Conservation (phyloP, 768 basidiomycete genomes). For the Rhizopogon vinicolor region DNA sequence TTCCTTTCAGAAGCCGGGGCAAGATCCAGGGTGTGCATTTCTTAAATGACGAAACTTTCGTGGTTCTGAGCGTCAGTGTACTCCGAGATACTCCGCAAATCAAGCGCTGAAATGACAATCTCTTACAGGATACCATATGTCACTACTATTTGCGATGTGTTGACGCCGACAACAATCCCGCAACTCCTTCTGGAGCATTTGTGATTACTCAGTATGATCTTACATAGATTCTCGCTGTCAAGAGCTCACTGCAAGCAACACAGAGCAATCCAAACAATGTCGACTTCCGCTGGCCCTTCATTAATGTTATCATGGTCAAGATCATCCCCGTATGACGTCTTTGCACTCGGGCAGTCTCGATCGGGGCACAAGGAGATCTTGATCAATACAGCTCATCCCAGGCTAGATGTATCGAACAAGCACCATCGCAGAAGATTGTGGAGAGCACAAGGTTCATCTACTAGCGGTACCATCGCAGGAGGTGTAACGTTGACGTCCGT, state of each 20-base stretch:
- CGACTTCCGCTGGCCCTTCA: neutral
- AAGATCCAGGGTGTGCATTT: slow-evolving; percentile 18
- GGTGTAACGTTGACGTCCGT: slow-evolving; percentile 29
- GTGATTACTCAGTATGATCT: neutral
- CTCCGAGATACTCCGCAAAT: neutral
- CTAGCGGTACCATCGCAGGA: slow-evolving; percentile 4
- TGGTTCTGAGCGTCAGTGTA: slow-evolving; percentile 21
- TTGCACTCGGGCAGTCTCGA: neutral
- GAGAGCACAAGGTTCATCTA: neutral
- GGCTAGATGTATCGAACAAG: neutral
- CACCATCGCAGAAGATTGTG: neutral
- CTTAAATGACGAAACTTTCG: slow-evolving; percentile 16
- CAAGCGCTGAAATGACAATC: neutral
- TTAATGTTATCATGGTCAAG: neutral
- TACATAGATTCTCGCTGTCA: neutral
- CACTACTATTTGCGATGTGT: neutral
- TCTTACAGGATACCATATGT: neutral
- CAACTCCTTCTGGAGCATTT: neutral
- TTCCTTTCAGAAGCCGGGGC: slow-evolving; percentile 16
- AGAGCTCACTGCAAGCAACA: neutral
- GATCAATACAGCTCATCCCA: neutral
- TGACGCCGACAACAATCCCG: neutral
- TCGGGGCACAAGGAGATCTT: neutral
- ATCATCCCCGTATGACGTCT: neutral
- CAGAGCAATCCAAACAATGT: neutral